Evolutionary conservation across 2,329 filamentous ascomycete species (phyloP).

Genomic region (Basipetospora chlamydospora): DNA sequence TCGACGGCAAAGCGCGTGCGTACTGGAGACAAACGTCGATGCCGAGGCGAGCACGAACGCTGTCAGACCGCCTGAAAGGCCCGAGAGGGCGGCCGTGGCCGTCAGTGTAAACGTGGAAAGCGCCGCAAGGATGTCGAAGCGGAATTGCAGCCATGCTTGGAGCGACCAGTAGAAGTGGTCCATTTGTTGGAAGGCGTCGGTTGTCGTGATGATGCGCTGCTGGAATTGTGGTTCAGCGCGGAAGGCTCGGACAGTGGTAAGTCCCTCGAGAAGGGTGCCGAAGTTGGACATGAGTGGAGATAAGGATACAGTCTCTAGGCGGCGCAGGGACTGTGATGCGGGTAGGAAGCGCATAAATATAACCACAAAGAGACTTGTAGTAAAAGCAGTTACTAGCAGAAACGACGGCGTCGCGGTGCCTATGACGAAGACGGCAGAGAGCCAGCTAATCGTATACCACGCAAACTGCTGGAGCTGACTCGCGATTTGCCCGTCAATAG

Average conservation of each 20-base stretch:
- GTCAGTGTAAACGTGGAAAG: slow-evolving; percentile 61
- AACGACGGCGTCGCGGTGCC: slow-evolving; percentile 66
- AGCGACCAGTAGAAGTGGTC: slow-evolving; percentile 93
- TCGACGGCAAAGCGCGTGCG: slow-evolving; percentile 58
- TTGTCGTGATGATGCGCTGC: slow-evolving; percentile 61
- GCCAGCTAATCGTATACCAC: slow-evolving; percentile 56
- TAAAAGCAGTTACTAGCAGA: slow-evolving; percentile 52
- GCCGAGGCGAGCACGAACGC: slow-evolving; percentile 72
- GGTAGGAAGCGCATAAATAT: slow-evolving; percentile 70
- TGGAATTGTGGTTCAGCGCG: slow-evolving; percentile 68
- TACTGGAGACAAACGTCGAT: slow-evolving; percentile 51
- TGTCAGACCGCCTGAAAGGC: slow-evolving; percentile 63
- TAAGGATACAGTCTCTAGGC: slow-evolving; percentile 79
- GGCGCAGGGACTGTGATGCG: slow-evolving; percentile 66
- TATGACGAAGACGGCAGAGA: slow-evolving; percentile 62
- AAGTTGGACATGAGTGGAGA: slow-evolving; percentile 88
- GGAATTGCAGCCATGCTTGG: slow-evolving; percentile 70
- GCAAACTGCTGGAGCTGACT: slow-evolving; percentile 56
- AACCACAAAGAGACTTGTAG: slow-evolving; percentile 54
- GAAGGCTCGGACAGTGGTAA: slow-evolving; percentile 78
- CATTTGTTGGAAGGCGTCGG: slow-evolving; percentile 84
- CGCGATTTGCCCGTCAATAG: slow-evolving; percentile 76
- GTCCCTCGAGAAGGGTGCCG: slow-evolving; percentile 68
- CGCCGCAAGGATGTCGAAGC: slow-evolving; percentile 61
- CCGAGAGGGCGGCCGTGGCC: slow-evolving; percentile 56